Base-by-base conservation (phyloP, 495 filamentous ascomycete species). In the Hypoxylon lienhwacheense region DNA sequence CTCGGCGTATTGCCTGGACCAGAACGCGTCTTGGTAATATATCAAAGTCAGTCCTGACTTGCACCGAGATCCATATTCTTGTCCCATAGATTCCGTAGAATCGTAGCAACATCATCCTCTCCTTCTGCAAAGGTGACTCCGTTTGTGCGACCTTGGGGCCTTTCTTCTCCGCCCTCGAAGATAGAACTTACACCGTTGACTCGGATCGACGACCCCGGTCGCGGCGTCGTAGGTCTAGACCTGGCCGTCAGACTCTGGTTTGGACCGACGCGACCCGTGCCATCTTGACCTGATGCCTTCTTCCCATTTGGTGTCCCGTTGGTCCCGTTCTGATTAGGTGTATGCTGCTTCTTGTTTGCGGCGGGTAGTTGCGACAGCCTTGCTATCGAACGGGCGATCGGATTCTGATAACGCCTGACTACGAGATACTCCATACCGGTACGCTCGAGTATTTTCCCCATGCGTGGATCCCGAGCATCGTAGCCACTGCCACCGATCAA, bases 401-500 rank as follows among this genome's bases (percentile, higher is more conserved):
- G 85, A 56, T 87, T 84, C 47, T 85, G 84, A 66, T 82, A 83
- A 15, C 85, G 72, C 28, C 85, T 71, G n/a, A 87, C 80, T 12
- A 85, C 84, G 4, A 81, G 70, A 55, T 87, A 88, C 59, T 87
- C 82, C 65, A 83, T 75, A 3, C 74, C 78, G 0, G 82, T 84
- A 22, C 81, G 73, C 67, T 88, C 83, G 14, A 85, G 77, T 35
- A 81, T 68, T 56, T 76, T 75, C 49, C 73, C 70, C 15, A 84
- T 69, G 8, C 82, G 75, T 7, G 79, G 81, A 61, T 79, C 79
- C 1, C 73, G 68, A 5, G 65, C 59, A 41, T 77, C 76, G 53
- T 75, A 76, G 17, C 64, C 69, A 4, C 72, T 64, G 12, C 70
- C 66, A 16, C 70, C 66, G 20, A 73, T 54, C 6, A 76, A 53